Evolutionary conservation across 169 alveolate species (phyloP), one percentile per base, ranked within the genome.

Genomic region (Cryptosporidium viatorum): DNA sequence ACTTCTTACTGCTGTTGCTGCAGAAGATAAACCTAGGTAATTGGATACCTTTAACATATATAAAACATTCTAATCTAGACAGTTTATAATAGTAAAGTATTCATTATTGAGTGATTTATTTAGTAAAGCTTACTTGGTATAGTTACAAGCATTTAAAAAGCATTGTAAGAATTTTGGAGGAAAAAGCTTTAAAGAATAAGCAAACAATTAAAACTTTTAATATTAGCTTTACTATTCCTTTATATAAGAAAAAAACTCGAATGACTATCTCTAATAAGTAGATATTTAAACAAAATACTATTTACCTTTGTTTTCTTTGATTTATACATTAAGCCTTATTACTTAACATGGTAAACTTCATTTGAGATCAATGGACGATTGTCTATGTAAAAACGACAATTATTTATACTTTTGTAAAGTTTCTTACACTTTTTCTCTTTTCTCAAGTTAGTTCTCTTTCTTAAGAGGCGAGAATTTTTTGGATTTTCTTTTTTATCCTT

Each of bases 1-100:
- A 51, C 85, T 26, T 48, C 69, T 14, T 71, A 71, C 43, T 71
- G 68, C 5, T 71, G 85, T 18, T 71, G 85, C 26, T 45, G 85
- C 39, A 71, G 85, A 50, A 71, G 85, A 52, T 71, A 35, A 71
- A 16, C 65, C 10, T 55, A 26, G 7, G 37, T 9, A 26, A 55
- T 26, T 55, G 67, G 67, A 7, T 8, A 55, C 35, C 9, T 55
- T 26, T 55, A 26, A 55, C 0, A 21, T 9, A 55, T 21, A n/a
- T n/a, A 8, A 21, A 55, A 18, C 18, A 6, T 55, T n/a, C 7
- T 26, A 48, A 48, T 48, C 55, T 48, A 14, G 2, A 48, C 55
- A 16, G 7, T 48, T 48, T 48, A 48, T 1, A 8, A 43, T 9
- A 12, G 2, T 48, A 48, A 16, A 48, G 55, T 48, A 23, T 55